Percentiles rank a stretch among this genome's conserved stretches.
phyloP scores from a whole-genome alignment of 768 basidiomycete species.

The Agaricus blazei region DNA sequence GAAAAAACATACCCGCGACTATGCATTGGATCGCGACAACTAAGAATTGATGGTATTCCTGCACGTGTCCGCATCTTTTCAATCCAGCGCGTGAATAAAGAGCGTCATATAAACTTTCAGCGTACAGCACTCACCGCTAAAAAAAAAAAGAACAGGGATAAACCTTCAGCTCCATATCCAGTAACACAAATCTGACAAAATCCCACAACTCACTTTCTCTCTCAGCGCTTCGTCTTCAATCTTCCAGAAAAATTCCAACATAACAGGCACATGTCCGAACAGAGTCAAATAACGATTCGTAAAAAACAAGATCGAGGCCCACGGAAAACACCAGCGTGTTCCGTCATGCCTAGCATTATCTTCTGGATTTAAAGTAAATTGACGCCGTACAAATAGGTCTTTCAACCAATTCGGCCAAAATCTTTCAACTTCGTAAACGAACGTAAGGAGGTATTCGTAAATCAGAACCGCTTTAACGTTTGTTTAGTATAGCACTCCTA shows the following conservation, averaged over 20 bases:
- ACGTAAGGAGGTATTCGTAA: slow-evolving; percentile 4
- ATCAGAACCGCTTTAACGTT: slow-evolving; percentile 1
- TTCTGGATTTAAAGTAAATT: neutral
- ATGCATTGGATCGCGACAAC: slow-evolving; percentile 29
- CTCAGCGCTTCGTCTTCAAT: slow-evolving; percentile 14
- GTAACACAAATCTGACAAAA: neutral
- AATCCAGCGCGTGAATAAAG: neutral
- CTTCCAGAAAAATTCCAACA: slow-evolving; percentile 28
- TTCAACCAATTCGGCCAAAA: slow-evolving; percentile 1
- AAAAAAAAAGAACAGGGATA: neutral
- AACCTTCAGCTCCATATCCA: neutral
- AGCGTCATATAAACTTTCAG: neutral
- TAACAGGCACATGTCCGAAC: slow-evolving; percentile 31
- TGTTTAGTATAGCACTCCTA: neutral
- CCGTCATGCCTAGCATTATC: too few relatives aligned
- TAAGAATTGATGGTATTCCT: slow-evolving; percentile 26
- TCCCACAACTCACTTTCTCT: slow-evolving; percentile 17
- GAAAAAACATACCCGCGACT: slow-evolving; percentile 27
- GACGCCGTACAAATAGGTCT: neutral
- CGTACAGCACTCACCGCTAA: neutral
- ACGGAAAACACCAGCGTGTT: slow-evolving; percentile 19
- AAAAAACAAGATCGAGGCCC: slow-evolving; percentile 34
- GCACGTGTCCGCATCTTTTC: slow-evolving; percentile 20
- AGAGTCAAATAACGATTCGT: slow-evolving; percentile 38
- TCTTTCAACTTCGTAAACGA: slow-evolving; percentile 2